Percentiles rank a stretch among this genome's conserved stretches.
phyloP scores from a whole-genome alignment of 257 asterid species.

The Cinchona pubescens region DNA sequence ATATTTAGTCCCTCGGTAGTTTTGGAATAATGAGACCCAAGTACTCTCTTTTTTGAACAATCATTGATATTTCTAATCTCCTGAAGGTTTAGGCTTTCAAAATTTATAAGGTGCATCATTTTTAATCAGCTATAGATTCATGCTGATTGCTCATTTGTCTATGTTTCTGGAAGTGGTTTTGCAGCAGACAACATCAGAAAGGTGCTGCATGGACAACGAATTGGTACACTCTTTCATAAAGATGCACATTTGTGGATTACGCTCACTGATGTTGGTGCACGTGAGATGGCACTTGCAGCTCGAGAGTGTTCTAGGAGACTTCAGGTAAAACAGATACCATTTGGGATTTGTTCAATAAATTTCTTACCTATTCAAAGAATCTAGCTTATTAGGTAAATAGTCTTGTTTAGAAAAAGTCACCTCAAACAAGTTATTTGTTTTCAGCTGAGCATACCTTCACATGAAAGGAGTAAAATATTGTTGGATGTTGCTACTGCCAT shows the following conservation, averaged over 20 bases:
- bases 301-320: constrained; percentile 69
- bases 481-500: constrained; percentile 72
- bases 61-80: neutral
- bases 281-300: constrained; percentile 76
- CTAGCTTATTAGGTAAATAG: neutral
- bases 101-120: neutral
- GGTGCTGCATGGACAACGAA: constrained; percentile 50
- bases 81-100: neutral
- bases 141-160: constrained; percentile 5
- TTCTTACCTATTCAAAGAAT: neutral
- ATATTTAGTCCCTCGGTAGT: neutral
- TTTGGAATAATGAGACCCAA: neutral
- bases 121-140: neutral
- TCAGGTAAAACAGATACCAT: constrained; percentile 39
- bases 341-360: neutral
- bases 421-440: neutral
- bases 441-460: constrained; percentile 67
- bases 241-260: constrained; percentile 65
- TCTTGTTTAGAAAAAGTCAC: neutral
- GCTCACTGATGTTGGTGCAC: constrained; percentile 46
- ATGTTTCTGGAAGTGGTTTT: constrained; percentile 56
- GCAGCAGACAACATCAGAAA: constrained; percentile 46
- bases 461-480: constrained; percentile 70
- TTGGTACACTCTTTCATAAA: constrained; percentile 73
- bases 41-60: neutral